A percentile compares a stretch with the other conserved stretches of the same genome.
phyloP scores from a whole-genome alignment of 2,329 filamentous ascomycete genomes.

The Ophiostoma ulmi region DNA sequence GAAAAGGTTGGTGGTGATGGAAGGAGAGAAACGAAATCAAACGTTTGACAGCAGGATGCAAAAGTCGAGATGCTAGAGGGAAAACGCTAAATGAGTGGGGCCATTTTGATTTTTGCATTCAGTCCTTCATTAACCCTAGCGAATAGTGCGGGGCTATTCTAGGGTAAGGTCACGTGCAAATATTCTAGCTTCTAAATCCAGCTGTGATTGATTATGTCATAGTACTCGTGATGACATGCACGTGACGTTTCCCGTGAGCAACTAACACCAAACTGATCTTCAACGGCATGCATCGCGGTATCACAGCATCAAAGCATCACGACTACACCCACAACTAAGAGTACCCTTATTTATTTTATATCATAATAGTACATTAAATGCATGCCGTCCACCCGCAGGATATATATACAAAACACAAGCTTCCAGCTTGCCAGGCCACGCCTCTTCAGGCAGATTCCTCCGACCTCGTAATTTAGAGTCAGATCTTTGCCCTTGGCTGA shows the following conservation, averaged over 20 bases:
- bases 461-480: not conserved
- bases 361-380: conserved; percentile 21
- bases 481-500: not conserved
- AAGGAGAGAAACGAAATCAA: not conserved
- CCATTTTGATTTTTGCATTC: conserved; percentile 16
- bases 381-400: conserved; percentile 10
- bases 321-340: not conserved
- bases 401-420: conserved; percentile 20
- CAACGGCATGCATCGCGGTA: not conserved
- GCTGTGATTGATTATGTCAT: not conserved
- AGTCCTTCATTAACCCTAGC: not conserved
- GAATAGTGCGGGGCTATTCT: conserved; percentile 16
- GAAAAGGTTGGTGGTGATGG: conserved; percentile 21
- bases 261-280: not conserved
- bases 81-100: conserved; percentile 15
- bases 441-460: not conserved
- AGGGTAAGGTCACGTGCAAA: conserved; percentile 18
- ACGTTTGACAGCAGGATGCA: conserved; percentile 5
- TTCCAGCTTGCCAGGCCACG: conserved; percentile 11
- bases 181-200: too few relatives aligned
- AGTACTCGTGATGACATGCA: not conserved
- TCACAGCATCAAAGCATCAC: conserved; percentile 17
- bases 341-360: conserved; percentile 11
- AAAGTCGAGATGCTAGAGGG: conserved; percentile 11
- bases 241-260: not conserved